phyloP scores from a whole-genome alignment of 208 protist species.

The Trypanosoma scelopori region DNA sequence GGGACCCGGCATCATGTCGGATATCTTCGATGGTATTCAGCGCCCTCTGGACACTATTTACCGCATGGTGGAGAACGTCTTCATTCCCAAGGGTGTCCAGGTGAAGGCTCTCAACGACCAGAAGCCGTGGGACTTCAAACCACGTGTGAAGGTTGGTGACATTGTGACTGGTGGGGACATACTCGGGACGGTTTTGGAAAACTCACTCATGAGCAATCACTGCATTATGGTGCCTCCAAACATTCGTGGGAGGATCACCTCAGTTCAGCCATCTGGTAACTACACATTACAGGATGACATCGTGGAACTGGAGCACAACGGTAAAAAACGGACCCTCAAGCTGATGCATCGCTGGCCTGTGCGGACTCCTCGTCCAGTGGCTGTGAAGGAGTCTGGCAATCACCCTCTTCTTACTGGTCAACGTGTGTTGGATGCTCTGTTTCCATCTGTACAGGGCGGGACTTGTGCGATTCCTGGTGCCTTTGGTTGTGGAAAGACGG shows the following conservation, averaged over 20 bases:
- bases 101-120: constrained; percentile 93
- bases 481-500: constrained; percentile 99
- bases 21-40: constrained; percentile 99
- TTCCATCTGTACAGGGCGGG: constrained; percentile 99
- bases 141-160: constrained; percentile 95
- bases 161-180: constrained; percentile 97
- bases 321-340: constrained; percentile 86
- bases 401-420: constrained; percentile 99
- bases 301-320: constrained; percentile 92
- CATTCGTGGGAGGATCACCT: constrained; percentile 92
- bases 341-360: constrained; percentile 98
- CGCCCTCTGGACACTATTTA: constrained; percentile 99
- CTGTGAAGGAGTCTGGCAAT: constrained; percentile 96
- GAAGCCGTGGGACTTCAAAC: constrained; percentile 96
- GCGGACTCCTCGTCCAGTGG: constrained; percentile 92
- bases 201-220: constrained; percentile 96
- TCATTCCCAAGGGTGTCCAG: constrained; percentile 99
- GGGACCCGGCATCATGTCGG: constrained; percentile 99
- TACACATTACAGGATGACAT: constrained; percentile 95
- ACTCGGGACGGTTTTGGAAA: constrained; percentile 96
- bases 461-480: constrained; percentile 99
- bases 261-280: constrained; percentile 90
- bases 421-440: constrained; percentile 99
- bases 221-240: constrained; percentile 97
- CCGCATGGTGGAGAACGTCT: constrained; percentile 95